Base-by-base conservation (phyloP, 139 green algal genomes). In the Mesostigma viride region DNA sequence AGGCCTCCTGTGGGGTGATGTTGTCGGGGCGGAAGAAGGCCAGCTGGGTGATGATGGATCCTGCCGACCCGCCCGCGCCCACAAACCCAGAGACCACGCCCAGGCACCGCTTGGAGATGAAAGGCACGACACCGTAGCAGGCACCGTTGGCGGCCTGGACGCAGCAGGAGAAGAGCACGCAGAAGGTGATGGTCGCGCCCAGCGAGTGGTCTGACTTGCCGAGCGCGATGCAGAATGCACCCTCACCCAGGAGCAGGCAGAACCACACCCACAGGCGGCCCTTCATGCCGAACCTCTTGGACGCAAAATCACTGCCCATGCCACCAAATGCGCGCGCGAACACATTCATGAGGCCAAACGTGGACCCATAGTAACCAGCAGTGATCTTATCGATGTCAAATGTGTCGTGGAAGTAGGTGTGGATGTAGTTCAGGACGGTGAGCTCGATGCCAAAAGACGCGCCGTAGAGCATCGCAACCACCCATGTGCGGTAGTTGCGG, bases 11-110 rank as follows among this genome's bases (percentile, higher is more conserved):
- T 5, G 68, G 76, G 11, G 34, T 47, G n/a, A n/a, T n/a, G 36
- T n/a, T n/a, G n/a, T n/a, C n/a, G n/a, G n/a, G n/a, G n/a, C n/a
- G n/a, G n/a, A n/a, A n/a, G n/a, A n/a, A n/a, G n/a, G n/a, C n/a
- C 4, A 70, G 47, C 48, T 71, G 65, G 11, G 84, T 95, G 59
- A 96, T 78, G 20, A 83, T 83, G 17, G 83, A 79, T 32, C 91
- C 91, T 1, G 81, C 73, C 80, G 94, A 95, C 31, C 91, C 91
- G 47, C 91, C 91, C 20, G 91, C 89, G 44, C 90, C 89, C 28
- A 95, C 83, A 0, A 95, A 76, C 30, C 91, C 91, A 26, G 87
- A 91, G 1, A 90, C 83, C 5, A 95, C 71, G 17, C 91, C 91
- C 44, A 91, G 83, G 1, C 80, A 75, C 0, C 90, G 78, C 62